A percentile compares a stretch with the other conserved stretches of the same genome.
Conservation (phyloP, 208 protist genomes). For the Leishmania amazonensis region DNA sequence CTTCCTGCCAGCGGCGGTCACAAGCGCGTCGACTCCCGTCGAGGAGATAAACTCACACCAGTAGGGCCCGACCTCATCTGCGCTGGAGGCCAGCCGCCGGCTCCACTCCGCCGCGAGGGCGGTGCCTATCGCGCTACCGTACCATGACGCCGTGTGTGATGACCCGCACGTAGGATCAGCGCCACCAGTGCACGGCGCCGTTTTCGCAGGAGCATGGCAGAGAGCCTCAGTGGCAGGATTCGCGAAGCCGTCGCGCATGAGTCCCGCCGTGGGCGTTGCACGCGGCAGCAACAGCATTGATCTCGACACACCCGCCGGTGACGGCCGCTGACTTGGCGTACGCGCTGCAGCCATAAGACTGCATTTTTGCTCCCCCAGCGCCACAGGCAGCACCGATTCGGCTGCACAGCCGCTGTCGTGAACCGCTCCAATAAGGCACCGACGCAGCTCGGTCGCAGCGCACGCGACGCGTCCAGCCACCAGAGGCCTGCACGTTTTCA, state of each 20-base stretch:
- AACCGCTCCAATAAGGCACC: slow-evolving; percentile 19
- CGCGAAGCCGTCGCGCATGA: slow-evolving; percentile 29
- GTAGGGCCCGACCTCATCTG: slow-evolving; percentile 12
- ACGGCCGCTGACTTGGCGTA: not conserved
- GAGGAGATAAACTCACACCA: slow-evolving; percentile 25
- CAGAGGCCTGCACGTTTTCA: slow-evolving; percentile 22
- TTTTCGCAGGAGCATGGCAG: not conserved
- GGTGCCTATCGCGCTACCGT: not conserved
- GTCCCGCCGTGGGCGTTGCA: not conserved
- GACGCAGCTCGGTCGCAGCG: slow-evolving; percentile 19
- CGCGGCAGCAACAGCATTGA: slow-evolving; percentile 2
- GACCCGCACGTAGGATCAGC: not conserved
- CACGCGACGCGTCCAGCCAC: slow-evolving; percentile 10
- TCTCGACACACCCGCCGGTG: not conserved
- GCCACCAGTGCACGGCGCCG: not conserved
- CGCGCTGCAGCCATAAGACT: not conserved
- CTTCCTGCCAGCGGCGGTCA: not conserved
- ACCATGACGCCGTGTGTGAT: not conserved
- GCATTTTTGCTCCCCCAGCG: slow-evolving; percentile 12
- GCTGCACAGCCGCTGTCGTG: not conserved
- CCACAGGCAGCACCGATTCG: slow-evolving; percentile 2
- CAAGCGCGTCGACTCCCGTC: not conserved
- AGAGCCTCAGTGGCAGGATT: slow-evolving; percentile 23
- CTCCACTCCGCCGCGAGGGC: slow-evolving; percentile 1
- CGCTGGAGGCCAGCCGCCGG: slow-evolving; percentile 13